phyloP scores from a whole-genome alignment of 2,329 filamentous ascomycete species.

The Whalleya microplaca region DNA sequence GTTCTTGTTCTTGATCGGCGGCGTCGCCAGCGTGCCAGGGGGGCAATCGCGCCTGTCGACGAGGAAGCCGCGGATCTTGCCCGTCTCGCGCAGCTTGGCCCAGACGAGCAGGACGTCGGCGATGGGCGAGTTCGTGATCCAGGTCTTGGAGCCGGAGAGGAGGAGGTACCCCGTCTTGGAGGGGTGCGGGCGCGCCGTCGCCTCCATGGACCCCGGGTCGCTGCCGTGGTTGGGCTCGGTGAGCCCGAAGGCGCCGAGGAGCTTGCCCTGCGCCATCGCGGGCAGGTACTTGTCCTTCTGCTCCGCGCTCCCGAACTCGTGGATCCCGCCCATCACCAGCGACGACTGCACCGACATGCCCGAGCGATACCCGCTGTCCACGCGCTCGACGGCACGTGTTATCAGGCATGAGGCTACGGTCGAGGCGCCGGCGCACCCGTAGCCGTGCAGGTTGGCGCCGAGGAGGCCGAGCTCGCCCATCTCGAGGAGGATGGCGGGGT shows the following conservation, averaged over 20 bases:
- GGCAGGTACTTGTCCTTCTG: slow-evolving; percentile 85
- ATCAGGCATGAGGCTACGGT: slow-evolving; percentile 89
- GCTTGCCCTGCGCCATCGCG: slow-evolving; percentile 77
- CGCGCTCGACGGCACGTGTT: slow-evolving; percentile 85
- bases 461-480: slow-evolving; percentile 93
- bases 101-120: slow-evolving; percentile 84
- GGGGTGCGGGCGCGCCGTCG: slow-evolving; percentile 79
- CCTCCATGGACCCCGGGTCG: slow-evolving; percentile 91
- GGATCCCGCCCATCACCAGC: slow-evolving; percentile 89
- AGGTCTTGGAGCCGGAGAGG: slow-evolving; percentile 84
- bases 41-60: slow-evolving; percentile 86
- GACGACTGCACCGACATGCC: slow-evolving; percentile 94
- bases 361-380: slow-evolving; percentile 89
- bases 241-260: slow-evolving; percentile 84
- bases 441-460: slow-evolving; percentile 83
- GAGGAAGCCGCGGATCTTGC: slow-evolving; percentile 92
- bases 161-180: slow-evolving; percentile 81
- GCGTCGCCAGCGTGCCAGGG: slow-evolving; percentile 86
- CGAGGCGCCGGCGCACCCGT: slow-evolving; percentile 85
- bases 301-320: slow-evolving; percentile 85
- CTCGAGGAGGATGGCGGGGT: slow-evolving; percentile 81
- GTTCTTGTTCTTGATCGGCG: slow-evolving; percentile 92
- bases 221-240: slow-evolving; percentile 94
- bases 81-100: slow-evolving; percentile 89
- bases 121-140: slow-evolving; percentile 95